Base-by-base conservation (phyloP, 257 asterid genomes). In the Gynochthodes officinalis region DNA sequence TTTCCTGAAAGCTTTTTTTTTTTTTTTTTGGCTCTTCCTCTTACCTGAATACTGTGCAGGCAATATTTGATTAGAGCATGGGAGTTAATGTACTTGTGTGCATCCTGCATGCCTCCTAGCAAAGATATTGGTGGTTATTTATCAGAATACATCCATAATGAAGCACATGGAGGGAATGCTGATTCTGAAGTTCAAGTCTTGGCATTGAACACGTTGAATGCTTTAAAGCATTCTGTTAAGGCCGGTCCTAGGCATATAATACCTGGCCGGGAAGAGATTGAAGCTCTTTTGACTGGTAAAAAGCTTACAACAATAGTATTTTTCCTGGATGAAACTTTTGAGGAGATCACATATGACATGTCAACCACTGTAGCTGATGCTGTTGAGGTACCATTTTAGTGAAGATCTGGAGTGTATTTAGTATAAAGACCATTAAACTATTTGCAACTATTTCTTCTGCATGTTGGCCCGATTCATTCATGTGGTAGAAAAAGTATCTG, bases 81-180 rank as follows among this genome's bases (percentile, higher is more conserved):
- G 99, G 98, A 95, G 80, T 84, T 95, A 49, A 89, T 95, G 99
- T 90, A 90, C 77, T 73, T 95, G 52, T 92, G 97, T 74, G 91
- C 96, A 69, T 92, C 96, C 32, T 95, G 99, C 90, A 88, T 92
- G 97, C 98, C 99, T 61, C 98, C 99, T 67, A 88, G 90, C 91
- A 92, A 95, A 85, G 98, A 92, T 83, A 85, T 95, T 78, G 96
- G 97, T 75, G 93, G 89, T 52, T 95, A 92, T 82, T 79, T 95
- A 79, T 89, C 97, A 15, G 96, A 92, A 75, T 90, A 86, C 77
- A 79, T 92, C 70, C 97, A 88, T 63, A 85, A 82, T 78, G 92
- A 88, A 61, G 98, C 96, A 50, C 90, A 90, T 60, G 79, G 89
- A 70, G 83, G 55, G 5, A 76, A 75, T 82, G 81, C 72, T 77